Evolutionary conservation across 2,329 filamentous ascomycete genomes (phyloP), one percentile per base, ranked within the genome.

Genomic region (Cladophialophora immunda): DNA sequence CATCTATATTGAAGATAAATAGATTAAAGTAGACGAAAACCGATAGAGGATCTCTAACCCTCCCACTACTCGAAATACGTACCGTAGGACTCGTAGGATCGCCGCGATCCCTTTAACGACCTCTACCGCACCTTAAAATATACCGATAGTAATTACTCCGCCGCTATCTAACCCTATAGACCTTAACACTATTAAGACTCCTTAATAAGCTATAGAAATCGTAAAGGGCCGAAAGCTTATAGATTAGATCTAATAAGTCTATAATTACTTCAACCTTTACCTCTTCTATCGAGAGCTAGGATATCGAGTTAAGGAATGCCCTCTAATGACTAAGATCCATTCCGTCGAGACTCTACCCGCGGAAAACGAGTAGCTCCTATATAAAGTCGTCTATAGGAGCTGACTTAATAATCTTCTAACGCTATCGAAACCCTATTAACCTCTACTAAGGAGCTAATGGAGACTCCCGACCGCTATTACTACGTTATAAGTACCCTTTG

Each of bases 1-100:
- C 8, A 54, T 54, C 15, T 54, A 54, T 54, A 54, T 54, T 27
- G 29, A 54, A 54, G 52, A 54, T 30, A 17, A 54, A 54, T 29
- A 54, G 27, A 54, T 54, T 27, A 25, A 54, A 30, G 52, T 17
- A 27, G 27, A 54, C 25, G 25, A 54, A 25, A 54, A 54, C 27
- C 29, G 29, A 17, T 54, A 54, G 22, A 54, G 29, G 52, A 11
- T 19, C 29, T 17, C 29, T 11, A 54, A 54, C 25, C 27, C 25
- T 54, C 29, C 15, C 13, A 22, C 41, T 47, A 47, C 13, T 5
- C 41, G 41, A 47, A 47, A 47, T 54, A 54, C 29, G 15, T 29
- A 27, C 7, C 19, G 25, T 8, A 17, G 29, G 7, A 22, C 52
- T 11, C 27, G 15, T 29, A 9, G 25, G 27, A 54, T 54, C 22